Evolutionary conservation across 2,329 filamentous ascomycete genomes (phyloP).

Genomic region (Camillea tinctor): DNA sequence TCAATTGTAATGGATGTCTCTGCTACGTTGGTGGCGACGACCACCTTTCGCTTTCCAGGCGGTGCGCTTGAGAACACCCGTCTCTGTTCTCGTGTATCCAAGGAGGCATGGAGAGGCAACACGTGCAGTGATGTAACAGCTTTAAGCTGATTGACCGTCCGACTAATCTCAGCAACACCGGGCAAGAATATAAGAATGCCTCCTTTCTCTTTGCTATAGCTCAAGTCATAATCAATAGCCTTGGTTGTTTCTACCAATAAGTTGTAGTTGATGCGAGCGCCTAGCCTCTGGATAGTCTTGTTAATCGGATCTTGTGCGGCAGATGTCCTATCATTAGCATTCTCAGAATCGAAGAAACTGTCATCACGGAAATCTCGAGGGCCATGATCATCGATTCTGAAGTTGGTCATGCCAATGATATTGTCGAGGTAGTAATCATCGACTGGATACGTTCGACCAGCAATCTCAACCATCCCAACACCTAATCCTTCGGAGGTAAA

Average conservation of each 20-base stretch:
- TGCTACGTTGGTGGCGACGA: slow-evolving; percentile 94
- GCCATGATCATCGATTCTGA: slow-evolving; percentile 41
- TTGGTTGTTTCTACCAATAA: slow-evolving; percentile 78
- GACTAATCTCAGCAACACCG: slow-evolving; percentile 86
- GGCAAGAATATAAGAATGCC: slow-evolving; percentile 96
- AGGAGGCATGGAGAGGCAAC: slow-evolving; percentile 85
- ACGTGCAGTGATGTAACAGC: slow-evolving; percentile 66
- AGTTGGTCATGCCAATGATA: slow-evolving; percentile 76
- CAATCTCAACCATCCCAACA: slow-evolving; percentile 82
- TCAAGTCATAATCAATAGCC: slow-evolving; percentile 76
- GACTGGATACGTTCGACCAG: slow-evolving; percentile 86
- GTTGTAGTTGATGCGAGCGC: slow-evolving; percentile 88
- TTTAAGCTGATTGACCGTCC: slow-evolving; percentile 68
- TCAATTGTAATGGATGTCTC: slow-evolving; percentile 99
- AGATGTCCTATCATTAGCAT: slow-evolving; percentile 43
- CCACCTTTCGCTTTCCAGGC: slow-evolving; percentile 80
- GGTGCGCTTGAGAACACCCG: slow-evolving; percentile 79
- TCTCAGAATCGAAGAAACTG: slow-evolving; percentile 35
- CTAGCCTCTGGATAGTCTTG: slow-evolving; percentile 68
- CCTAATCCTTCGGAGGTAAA: slow-evolving; percentile 66
- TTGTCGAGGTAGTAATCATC: slow-evolving; percentile 89
- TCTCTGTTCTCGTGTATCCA: slow-evolving; percentile 85
- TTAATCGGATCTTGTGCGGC: slow-evolving; percentile 55
- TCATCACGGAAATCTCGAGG: slow-evolving; percentile 28
- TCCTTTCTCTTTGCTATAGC: slow-evolving; percentile 64